Evolutionary conservation across 1,139 yeast species (phyloP), one percentile per base, ranked within the genome.

Genomic region (Debaryomyces subglobosus): DNA sequence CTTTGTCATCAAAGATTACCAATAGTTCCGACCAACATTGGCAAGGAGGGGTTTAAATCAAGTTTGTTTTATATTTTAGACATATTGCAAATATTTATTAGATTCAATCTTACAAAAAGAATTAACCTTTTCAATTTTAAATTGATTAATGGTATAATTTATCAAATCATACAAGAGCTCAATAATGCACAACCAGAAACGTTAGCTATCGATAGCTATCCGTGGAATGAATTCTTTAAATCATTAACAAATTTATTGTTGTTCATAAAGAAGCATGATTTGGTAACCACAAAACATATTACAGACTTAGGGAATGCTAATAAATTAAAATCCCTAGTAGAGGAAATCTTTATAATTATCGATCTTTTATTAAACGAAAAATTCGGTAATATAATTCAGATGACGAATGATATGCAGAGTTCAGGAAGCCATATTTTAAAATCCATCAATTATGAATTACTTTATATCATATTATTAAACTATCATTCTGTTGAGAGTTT

Each of bases 1-100:
- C 53, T 74, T 40, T 71, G 77, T 43, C 79, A 71, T 50, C 79
- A 74, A 45, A 67, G 64, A 46, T 38, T 53, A 5, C 79, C 79
- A 1, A 53, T 71, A 15, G 56, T 75, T 2, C 74, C 74, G 3
- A 56, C 56, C 18, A 65, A 63, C 46, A 44, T 54, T 2, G 64
- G 57, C 1, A 54, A 60, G 6, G 58, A 54, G 21, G 71, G 68
- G 0, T 49, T 58, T 36, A 74, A 72, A 45, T 61, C 71, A 1
- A 52, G 71, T 23, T 52, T 68, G 41, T 66, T 73, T 35, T 76
- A 75, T 51, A 66, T 73, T 13, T 49, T 76, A 33, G 80, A 76
- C 53, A 52, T 62, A n/a, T 49, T 72, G 9, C 73, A 71, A 51
- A 60, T 71, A 25, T 61, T 71, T n/a, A 48, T 74, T 20, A 50